Evolutionary conservation across 2,329 filamentous ascomycete species (phyloP).

Genomic region (Ampelomyces quisqualis): DNA sequence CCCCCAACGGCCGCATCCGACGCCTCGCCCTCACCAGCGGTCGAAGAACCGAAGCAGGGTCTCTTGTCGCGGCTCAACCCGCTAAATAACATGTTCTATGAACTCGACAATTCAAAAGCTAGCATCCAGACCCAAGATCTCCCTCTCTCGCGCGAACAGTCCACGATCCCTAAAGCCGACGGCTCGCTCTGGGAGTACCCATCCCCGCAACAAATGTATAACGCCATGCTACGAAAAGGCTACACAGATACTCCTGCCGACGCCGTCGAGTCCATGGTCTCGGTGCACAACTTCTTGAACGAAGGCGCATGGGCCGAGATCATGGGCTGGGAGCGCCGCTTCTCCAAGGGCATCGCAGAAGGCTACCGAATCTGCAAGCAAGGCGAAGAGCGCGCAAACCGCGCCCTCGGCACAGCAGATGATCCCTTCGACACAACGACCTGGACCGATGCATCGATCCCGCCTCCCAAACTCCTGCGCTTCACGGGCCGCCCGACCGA

Average conservation of each 20-base stretch:
- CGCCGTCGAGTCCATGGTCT: slow-evolving; percentile 94
- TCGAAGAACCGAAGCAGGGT: slow-evolving; percentile 46
- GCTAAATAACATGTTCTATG: slow-evolving; percentile 93
- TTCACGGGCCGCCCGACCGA: slow-evolving; percentile 91
- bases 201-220: slow-evolving; percentile 99
- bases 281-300: slow-evolving; percentile 96
- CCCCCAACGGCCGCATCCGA: slow-evolving; percentile 44
- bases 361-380: slow-evolving; percentile 74
- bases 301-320: slow-evolving; percentile 98
- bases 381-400: slow-evolving; percentile 68
- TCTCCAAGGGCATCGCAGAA: slow-evolving; percentile 68
- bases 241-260: slow-evolving; percentile 92
- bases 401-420: slow-evolving; percentile 48
- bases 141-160: slow-evolving; percentile 77
- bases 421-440: slow-evolving; percentile 38
- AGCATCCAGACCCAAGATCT: slow-evolving; percentile 71
- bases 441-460: slow-evolving; percentile 39
- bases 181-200: slow-evolving; percentile 92
- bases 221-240: slow-evolving; percentile 92
- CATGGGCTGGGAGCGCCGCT: slow-evolving; percentile 87
- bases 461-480: slow-evolving; percentile 71
- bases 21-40: slow-evolving; percentile 30
- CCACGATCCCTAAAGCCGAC: slow-evolving; percentile 86
- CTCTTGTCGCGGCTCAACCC: slow-evolving; percentile 69
- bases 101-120: slow-evolving; percentile 77